Evolutionary conservation across 2,329 filamentous ascomycete species (phyloP).

Genomic region (Fusarium poae): DNA sequence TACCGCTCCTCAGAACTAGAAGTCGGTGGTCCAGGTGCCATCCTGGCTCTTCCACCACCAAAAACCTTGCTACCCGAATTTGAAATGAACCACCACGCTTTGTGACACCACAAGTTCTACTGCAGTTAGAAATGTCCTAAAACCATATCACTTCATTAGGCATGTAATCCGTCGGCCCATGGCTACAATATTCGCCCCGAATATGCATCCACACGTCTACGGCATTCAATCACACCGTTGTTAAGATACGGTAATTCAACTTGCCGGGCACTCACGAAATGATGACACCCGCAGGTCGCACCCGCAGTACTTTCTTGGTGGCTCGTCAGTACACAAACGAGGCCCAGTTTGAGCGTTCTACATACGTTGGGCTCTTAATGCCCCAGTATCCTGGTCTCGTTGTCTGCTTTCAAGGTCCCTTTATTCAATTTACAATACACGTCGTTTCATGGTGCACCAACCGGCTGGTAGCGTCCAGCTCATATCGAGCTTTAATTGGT

Average conservation of each 20-base stretch:
- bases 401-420: slow-evolving; percentile 8
- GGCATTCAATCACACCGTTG: slow-evolving; percentile 39
- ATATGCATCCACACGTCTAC: slow-evolving; percentile 36
- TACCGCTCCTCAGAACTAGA: slow-evolving; percentile 18
- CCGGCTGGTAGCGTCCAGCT: slow-evolving; percentile 21
- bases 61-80: slow-evolving; percentile 35
- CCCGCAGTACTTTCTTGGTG: slow-evolving; percentile 15
- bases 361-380: neutral
- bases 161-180: slow-evolving; percentile 29
- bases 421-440: slow-evolving; percentile 17
- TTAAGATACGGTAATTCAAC: slow-evolving; percentile 29
- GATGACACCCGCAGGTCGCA: slow-evolving; percentile 23
- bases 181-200: slow-evolving; percentile 36
- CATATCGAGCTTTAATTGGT: slow-evolving; percentile 24
- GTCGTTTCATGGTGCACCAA: slow-evolving; percentile 37
- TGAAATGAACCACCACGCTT: slow-evolving; percentile 26
- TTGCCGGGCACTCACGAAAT: slow-evolving; percentile 21
- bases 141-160: slow-evolving; percentile 28
- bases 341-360: slow-evolving; percentile 5
- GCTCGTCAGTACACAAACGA: slow-evolving; percentile 15
- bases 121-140: slow-evolving; percentile 31
- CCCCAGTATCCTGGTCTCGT: slow-evolving; percentile 11
- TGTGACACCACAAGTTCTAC: slow-evolving; percentile 36
- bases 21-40: slow-evolving; percentile 18
- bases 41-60: slow-evolving; percentile 34